Evolutionary conservation across 2,329 filamentous ascomycete species (phyloP).

Genomic region (Claviceps capensis): DNA sequence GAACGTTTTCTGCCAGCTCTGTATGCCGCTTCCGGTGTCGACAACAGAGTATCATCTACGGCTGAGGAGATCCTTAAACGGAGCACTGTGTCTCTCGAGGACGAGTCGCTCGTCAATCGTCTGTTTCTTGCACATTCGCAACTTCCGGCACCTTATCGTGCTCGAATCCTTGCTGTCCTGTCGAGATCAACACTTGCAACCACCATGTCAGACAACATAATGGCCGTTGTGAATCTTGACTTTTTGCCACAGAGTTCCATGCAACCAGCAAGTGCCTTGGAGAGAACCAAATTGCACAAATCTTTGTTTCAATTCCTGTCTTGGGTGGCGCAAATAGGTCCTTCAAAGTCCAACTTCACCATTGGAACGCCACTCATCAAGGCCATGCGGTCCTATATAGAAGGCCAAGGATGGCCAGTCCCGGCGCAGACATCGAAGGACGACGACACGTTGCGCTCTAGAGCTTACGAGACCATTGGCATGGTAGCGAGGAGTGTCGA

Average conservation of each 20-base stretch:
- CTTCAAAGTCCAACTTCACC: constrained; percentile 40
- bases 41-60: constrained; percentile 68
- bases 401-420: constrained; percentile 70
- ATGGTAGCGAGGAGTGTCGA: constrained; percentile 55
- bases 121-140: constrained; percentile 63
- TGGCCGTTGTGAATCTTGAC: constrained; percentile 55
- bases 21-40: constrained; percentile 69
- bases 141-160: constrained; percentile 59
- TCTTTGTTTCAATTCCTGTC: constrained; percentile 78
- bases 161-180: constrained; percentile 61
- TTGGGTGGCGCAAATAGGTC: constrained; percentile 68
- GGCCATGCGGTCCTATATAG: constrained; percentile 59
- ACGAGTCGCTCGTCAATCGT: constrained; percentile 43
- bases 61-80: constrained; percentile 84
- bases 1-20: constrained; percentile 77
- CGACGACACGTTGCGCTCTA: constrained; percentile 55
- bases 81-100: constrained; percentile 60
- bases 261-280: constrained; percentile 43
- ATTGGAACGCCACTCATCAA: constrained; percentile 57
- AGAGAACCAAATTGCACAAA: constrained; percentile 65
- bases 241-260: constrained; percentile 28
- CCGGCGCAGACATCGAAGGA: constrained; percentile 44
- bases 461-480: constrained; percentile 85
- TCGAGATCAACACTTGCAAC: constrained; percentile 66
- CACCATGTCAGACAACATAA: constrained; percentile 52